A percentile compares a stretch with the other conserved stretches of the same genome.
phyloP scores from a whole-genome alignment of 768 basidiomycete species.

The Pleurotus tuoliensis region DNA sequence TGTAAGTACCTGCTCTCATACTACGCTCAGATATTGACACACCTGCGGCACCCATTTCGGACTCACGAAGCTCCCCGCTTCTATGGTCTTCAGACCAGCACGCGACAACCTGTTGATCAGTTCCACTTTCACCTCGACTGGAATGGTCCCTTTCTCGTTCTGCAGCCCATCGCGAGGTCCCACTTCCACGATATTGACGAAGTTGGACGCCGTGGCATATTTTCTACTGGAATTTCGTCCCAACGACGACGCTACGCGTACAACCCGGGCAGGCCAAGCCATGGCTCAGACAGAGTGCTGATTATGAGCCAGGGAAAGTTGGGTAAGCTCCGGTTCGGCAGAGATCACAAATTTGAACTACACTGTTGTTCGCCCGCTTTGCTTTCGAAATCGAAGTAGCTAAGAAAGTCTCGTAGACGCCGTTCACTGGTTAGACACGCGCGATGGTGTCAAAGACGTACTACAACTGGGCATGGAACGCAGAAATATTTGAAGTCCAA shows the following conservation, averaged over 20 bases:
- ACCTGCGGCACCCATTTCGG: constrained; percentile 94
- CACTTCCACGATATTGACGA: constrained; percentile 80
- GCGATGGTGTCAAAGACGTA: too few species aligned
- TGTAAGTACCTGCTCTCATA: neutral
- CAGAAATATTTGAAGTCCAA: too few species aligned
- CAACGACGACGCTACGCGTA: neutral
- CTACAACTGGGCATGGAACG: too few species aligned
- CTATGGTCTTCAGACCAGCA: constrained; percentile 69
- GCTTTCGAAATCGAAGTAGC: too few species aligned
- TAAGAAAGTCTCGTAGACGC: too few species aligned
- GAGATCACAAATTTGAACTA: too few species aligned
- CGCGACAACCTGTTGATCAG: constrained; percentile 70
- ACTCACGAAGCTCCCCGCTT: constrained; percentile 88
- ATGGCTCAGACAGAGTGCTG: too few species aligned
- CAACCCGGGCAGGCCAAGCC: neutral
- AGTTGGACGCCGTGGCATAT: constrained; percentile 28
- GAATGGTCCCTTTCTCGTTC: constrained; percentile 75
- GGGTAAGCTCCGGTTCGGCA: too few species aligned
- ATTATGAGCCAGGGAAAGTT: too few species aligned
- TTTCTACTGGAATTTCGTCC: neutral
- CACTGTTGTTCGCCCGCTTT: too few species aligned
- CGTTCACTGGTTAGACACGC: too few species aligned
- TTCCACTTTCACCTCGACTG: constrained; percentile 71
- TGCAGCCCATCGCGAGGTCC: constrained; percentile 90
- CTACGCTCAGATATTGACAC: constrained; percentile 11